Conservation (phyloP, 345 rosid species). For the Boechera divaricarpa region DNA sequence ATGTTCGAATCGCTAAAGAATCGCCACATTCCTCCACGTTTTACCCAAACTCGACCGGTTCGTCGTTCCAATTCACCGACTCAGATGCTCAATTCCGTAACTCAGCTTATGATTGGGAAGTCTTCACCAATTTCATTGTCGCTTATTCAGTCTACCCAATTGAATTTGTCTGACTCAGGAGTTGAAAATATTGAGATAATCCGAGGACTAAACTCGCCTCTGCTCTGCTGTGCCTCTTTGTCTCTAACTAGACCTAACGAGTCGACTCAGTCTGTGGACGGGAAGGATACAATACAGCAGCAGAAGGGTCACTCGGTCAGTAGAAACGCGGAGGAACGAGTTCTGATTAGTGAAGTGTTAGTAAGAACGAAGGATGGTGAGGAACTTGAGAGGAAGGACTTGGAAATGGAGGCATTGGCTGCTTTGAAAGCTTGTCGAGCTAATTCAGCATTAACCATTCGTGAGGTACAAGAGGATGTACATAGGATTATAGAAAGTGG, state of each 20-base stretch:
- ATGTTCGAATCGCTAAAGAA: constrained; percentile 28
- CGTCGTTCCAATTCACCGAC: constrained; percentile 35
- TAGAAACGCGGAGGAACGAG: constrained; percentile 80
- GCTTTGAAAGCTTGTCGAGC: constrained; percentile 84
- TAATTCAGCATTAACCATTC: constrained; percentile 81
- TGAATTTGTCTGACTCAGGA: constrained; percentile 23
- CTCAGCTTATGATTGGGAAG: constrained; percentile 36
- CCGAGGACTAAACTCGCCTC: constrained; percentile 40
- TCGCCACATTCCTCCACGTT: constrained; percentile 13
- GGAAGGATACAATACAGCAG: constrained; percentile 43
- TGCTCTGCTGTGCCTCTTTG: constrained; percentile 62
- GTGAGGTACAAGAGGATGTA: constrained; percentile 95
- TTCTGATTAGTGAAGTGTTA: constrained; percentile 84
- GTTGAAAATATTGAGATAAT: not conserved
- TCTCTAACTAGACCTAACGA: constrained; percentile 48
- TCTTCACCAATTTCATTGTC: constrained; percentile 59
- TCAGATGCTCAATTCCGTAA: constrained; percentile 43
- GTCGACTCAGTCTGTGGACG: constrained; percentile 50
- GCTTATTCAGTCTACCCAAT: constrained; percentile 36
- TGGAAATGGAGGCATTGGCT: constrained; percentile 81
- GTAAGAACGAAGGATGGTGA: constrained; percentile 96
- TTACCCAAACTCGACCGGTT: not conserved
- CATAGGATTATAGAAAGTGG: constrained; percentile 90
- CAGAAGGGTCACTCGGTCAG: constrained; percentile 56
- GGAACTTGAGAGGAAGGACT: constrained; percentile 89